phyloP scores from a whole-genome alignment of 2,329 filamentous ascomycete genomes.

The Karstenula rhodostoma region DNA sequence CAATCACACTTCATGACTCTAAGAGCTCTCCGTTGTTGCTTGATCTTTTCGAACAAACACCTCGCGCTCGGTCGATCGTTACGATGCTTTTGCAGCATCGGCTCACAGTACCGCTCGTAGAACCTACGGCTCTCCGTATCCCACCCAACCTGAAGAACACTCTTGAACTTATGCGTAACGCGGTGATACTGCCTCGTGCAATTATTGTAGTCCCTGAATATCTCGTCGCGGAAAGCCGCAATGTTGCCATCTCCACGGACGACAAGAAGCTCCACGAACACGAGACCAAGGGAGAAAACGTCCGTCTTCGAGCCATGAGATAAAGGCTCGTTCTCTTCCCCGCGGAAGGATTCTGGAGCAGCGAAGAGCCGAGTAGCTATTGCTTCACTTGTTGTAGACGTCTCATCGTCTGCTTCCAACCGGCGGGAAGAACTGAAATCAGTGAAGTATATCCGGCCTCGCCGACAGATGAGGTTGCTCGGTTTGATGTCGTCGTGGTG shows the following conservation, averaged over 20 bases:
- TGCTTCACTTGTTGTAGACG: conserved; percentile 2
- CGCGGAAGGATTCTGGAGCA: conserved; percentile 1
- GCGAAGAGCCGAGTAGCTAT: conserved; percentile 9
- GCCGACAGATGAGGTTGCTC: conserved; percentile 24
- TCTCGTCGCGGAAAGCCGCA: neutral
- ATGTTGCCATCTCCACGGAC: neutral
- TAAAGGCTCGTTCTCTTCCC: neutral
- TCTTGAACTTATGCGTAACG: neutral
- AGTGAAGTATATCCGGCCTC: conserved; percentile 22
- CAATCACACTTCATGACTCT: neutral
- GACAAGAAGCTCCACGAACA: conserved; percentile 27
- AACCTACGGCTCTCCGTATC: neutral
- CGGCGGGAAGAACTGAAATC: conserved; percentile 27
- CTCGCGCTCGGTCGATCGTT: neutral
- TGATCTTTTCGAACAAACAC: neutral
- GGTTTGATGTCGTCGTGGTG: conserved; percentile 32
- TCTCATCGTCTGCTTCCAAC: conserved; percentile 10
- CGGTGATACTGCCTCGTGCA: neutral
- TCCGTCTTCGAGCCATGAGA: conserved; percentile 22
- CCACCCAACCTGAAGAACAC: neutral
- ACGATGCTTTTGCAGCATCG: neutral
- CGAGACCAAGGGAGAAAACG: conserved; percentile 26
- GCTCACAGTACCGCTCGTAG: neutral
- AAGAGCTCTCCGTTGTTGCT: neutral
- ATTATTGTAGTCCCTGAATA: neutral